Evolutionary conservation across 1,284 basidiomycete genomes (phyloP).

Genomic region (Grifola frondosa): DNA sequence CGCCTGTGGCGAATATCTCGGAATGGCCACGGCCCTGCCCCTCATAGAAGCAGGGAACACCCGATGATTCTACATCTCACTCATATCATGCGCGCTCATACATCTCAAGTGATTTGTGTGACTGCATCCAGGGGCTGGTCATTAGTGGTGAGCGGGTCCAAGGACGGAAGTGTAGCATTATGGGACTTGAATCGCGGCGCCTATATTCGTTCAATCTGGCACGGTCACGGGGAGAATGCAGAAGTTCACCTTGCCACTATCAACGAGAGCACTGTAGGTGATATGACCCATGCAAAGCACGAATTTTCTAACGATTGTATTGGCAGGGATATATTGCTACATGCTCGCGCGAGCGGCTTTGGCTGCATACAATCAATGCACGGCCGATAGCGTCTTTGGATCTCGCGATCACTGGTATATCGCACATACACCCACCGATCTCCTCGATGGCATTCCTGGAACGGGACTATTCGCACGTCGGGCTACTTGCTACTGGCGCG

Average conservation of each 20-base stretch:
- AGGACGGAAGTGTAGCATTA: conserved; percentile 81
- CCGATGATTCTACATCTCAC: conserved; percentile 46
- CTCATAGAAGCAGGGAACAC: conserved; percentile 25
- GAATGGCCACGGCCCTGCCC: conserved; percentile 19
- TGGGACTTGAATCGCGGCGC: conserved; percentile 90
- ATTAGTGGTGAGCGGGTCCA: conserved; percentile 79
- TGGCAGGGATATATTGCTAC: conserved; percentile 80
- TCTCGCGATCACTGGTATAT: conserved; percentile 46
- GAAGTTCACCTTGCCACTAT: conserved; percentile 74
- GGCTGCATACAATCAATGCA: conserved; percentile 82
- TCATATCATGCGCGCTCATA: conserved; percentile 79
- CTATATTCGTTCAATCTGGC: conserved; percentile 77
- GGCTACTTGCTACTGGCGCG: conserved; percentile 68
- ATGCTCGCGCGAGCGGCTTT: conserved; percentile 66
- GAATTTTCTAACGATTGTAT: neutral
- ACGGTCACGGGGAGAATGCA: conserved; percentile 44
- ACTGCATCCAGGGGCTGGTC: conserved; percentile 83
- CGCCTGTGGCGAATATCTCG: conserved; percentile 72
- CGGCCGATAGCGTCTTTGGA: conserved; percentile 68
- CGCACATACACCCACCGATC: conserved; percentile 33
- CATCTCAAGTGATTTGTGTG: conserved; percentile 65
- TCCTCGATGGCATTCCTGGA: conserved; percentile 79
- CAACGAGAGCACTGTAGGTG: conserved; percentile 80
- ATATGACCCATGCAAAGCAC: neutral
- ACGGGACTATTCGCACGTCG: conserved; percentile 71